phyloP scores from a whole-genome alignment of 345 rosid species.

The Arabis alpina region DNA sequence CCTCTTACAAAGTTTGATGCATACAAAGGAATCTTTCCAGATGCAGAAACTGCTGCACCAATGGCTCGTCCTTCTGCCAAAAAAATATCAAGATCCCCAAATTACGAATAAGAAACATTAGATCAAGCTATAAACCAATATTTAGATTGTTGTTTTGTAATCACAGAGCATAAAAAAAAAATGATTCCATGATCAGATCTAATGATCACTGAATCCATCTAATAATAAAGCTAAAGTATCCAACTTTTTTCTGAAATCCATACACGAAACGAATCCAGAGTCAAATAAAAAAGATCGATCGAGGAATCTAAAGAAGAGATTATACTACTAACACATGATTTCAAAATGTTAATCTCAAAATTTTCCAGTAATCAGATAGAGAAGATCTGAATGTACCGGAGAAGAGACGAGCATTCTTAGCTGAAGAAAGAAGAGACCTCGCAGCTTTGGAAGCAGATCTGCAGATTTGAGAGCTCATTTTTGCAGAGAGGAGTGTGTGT shows the following conservation, averaged over 20 bases:
- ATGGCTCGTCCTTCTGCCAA: constrained; percentile 70
- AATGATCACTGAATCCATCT: background rate
- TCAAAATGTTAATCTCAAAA: background rate
- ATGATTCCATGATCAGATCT: constrained; percentile 7
- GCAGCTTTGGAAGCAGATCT: constrained; percentile 86
- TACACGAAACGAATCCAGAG: too few relatives aligned
- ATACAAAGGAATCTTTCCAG: constrained; percentile 56
- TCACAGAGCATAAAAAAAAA: background rate
- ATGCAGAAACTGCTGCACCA: constrained; percentile 65
- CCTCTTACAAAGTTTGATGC: constrained; percentile 56
- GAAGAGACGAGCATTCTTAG: constrained; percentile 68
- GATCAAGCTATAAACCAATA: too few relatives aligned
- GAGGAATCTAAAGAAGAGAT: background rate
- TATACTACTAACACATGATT: too few relatives aligned
- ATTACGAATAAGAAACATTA: background rate
- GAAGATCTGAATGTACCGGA: constrained; percentile 46
- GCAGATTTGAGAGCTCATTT: constrained; percentile 73
- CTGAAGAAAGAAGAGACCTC: constrained; percentile 72
- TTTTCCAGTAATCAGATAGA: background rate
- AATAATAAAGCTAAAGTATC: background rate
- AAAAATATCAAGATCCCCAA: background rate
- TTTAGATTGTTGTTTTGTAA: background rate
- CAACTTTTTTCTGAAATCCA: too few relatives aligned
- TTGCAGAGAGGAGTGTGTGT: constrained; percentile 25
- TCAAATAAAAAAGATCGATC: too few relatives aligned